Evolutionary conservation across 208 protist genomes (phyloP).

Genomic region (Sergeia podlipaevii): DNA sequence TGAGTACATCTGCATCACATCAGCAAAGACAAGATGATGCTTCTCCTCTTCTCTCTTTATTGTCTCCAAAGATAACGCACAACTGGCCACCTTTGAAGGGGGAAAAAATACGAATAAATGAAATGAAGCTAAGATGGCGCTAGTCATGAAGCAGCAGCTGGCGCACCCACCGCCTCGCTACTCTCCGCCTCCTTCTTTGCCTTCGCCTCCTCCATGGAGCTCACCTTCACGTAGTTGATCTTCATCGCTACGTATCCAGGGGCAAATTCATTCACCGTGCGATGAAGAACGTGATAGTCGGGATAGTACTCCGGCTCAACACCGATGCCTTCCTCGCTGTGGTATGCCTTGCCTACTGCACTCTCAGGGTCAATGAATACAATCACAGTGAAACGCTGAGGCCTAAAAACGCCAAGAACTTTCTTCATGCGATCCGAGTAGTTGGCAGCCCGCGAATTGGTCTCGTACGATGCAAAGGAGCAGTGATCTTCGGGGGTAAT

Average conservation of each 20-base stretch:
- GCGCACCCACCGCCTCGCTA: background rate
- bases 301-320: constrained; percentile 77
- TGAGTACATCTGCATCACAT: too few species aligned
- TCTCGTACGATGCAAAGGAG: constrained; percentile 94
- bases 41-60: too few species aligned
- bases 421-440: constrained; percentile 56
- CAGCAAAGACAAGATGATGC: too few species aligned
- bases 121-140: too few species aligned
- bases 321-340: constrained; percentile 48
- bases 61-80: too few species aligned
- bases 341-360: constrained; percentile 63
- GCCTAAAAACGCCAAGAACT: constrained; percentile 70
- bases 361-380: constrained; percentile 82
- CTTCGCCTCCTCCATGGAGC: constrained; percentile 16
- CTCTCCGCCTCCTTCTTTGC: background rate
- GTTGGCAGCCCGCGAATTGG: constrained; percentile 73
- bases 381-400: constrained; percentile 85
- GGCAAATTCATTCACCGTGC: constrained; percentile 76
- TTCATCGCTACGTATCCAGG: constrained; percentile 83
- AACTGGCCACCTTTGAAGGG: too few species aligned
- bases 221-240: constrained; percentile 67
- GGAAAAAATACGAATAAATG: background rate
- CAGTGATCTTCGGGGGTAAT: constrained; percentile 94
- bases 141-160: too few species aligned
- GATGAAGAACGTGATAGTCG: constrained; percentile 65